A percentile compares a stretch with the other conserved stretches of the same genome.
These are phyloP conservation scores for Magnolia sinica DNA, from an alignment of 164 flowering plant species.

Conservation along the genomic window DNA sequence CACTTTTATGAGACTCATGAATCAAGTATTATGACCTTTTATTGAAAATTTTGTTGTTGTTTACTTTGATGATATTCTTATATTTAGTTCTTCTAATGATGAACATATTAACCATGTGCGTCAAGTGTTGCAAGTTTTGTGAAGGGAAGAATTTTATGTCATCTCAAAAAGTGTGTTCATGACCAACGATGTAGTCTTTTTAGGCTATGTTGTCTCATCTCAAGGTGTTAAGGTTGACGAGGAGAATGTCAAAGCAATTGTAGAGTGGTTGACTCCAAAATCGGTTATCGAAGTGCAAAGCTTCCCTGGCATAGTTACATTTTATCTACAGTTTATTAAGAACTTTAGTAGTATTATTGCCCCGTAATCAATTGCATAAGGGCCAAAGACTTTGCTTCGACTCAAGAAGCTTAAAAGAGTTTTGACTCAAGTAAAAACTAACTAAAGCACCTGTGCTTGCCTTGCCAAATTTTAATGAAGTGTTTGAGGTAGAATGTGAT, in stretches of 20 bases:
- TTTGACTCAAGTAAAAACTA: slow-evolving; percentile 6
- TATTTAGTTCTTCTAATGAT: neutral
- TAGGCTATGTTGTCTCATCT: too few species aligned
- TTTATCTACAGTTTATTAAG: neutral
- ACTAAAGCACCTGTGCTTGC: neutral
- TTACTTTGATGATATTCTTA: neutral
- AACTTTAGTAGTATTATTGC: slow-evolving; percentile 4
- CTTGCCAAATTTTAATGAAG: neutral
- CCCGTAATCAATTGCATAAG: slow-evolving; percentile 1
- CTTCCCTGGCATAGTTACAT: slow-evolving; percentile 6
- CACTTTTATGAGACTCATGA: neutral
- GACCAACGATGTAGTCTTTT: neutral
- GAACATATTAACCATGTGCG: neutral
- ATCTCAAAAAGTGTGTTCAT: neutral
- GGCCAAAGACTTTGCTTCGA: neutral
- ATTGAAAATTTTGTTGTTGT: neutral
- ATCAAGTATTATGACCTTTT: neutral
- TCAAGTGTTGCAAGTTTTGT: neutral
- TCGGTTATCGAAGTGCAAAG: neutral
- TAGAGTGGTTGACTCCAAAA: neutral
- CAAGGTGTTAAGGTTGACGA: too few species aligned
- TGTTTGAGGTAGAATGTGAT: slow-evolving; percentile 6
- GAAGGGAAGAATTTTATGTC: neutral
- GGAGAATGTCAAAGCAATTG: neutral
- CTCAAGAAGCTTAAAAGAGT: too few species aligned